Base-by-base conservation (phyloP, 1,139 yeast species). In the Taphrina populina region DNA sequence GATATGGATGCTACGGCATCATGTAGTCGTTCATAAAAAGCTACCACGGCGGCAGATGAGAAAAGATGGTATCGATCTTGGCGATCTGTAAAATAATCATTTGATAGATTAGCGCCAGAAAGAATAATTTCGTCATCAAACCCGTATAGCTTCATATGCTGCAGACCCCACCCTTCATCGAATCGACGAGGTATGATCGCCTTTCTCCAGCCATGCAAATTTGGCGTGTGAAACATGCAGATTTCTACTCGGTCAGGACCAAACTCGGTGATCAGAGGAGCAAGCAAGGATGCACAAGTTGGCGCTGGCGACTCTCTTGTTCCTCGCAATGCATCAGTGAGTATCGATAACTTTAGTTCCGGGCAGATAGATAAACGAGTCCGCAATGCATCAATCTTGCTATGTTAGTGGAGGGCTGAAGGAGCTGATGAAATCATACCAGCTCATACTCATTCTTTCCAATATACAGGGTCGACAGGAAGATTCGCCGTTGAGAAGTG, bases 131-230 rank as follows among this genome's bases (percentile, higher is more conserved):
- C 96, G 64, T 88, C 82, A 68, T 92, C 99, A 65, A 88, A 82
- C 1, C 98, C 98, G 67, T 92, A 92, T 36, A 94, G 76, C 69
- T 92, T 92, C 98, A 92, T 94, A 68, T 92, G 99, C 70, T 92
- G 99, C 54, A 92, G 75, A 0, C 99, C 99, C 66, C 79, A 74
- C 5, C 95, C 92, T 71, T 92, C 99, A 68, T 90, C 88, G 61
- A 90, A 76, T 61, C 98, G 76, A 58, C 79, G 83, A 0, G 99
- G 98, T 2, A 88, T 76, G 49, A 86, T 57, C 17, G 72, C 65
- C 65, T 82, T 81, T 58, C 79, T 76, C 58, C 85, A 66, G 0
- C 95, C 95, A 45, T 78, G 73, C 62, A 87, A 76, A 62, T 83
- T 83, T 0, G 99, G 98, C 0, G 98, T 92, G 64, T 86, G 95